These are phyloP conservation scores for Fusarium redolens DNA, from an alignment of 2,329 filamentous ascomycete genomes.

Conservation along the genomic window DNA sequence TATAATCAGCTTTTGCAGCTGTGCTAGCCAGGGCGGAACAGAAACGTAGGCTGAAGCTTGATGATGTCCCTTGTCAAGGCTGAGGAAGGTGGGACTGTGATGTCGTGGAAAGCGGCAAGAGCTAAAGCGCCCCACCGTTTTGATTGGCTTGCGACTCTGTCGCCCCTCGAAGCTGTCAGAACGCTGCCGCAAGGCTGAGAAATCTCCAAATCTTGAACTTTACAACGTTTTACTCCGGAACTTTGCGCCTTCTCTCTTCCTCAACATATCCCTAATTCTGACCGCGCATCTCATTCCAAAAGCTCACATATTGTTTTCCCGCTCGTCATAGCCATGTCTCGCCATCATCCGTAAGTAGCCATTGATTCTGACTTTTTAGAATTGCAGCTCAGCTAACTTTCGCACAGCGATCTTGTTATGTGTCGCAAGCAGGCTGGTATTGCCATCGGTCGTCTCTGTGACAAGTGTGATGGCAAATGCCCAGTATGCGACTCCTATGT, in stretches of 20 bases:
- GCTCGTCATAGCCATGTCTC: conserved; percentile 74
- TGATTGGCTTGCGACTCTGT: conserved; percentile 39
- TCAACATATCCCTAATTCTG: conserved; percentile 9
- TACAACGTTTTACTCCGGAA: conserved; percentile 22
- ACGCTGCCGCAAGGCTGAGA: conserved; percentile 59
- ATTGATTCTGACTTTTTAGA: not conserved
- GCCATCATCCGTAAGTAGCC: conserved; percentile 84
- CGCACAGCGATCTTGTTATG: conserved; percentile 90
- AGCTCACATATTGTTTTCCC: not conserved
- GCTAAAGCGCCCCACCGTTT: conserved; percentile 26
- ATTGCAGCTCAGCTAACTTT: conserved; percentile 41
- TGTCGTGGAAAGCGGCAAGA: conserved; percentile 23
- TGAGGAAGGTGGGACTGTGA: conserved; percentile 43
- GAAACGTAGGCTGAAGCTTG: not conserved
- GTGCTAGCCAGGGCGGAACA: not conserved
- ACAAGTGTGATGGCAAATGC: conserved; percentile 99
- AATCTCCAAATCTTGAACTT: conserved; percentile 47
- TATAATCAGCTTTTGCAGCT: not conserved
- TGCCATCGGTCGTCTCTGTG: conserved; percentile 97
- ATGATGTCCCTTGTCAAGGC: conserved; percentile 43
- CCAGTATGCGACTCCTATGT: conserved; percentile 99
- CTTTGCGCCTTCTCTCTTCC: conserved; percentile 3
- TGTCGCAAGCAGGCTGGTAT: conserved; percentile 99
- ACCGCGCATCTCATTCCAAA: not conserved
- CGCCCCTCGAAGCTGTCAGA: conserved; percentile 39